Base-by-base conservation (phyloP, 176 grass and related monocot genomes). In the Carex littledalei region DNA sequence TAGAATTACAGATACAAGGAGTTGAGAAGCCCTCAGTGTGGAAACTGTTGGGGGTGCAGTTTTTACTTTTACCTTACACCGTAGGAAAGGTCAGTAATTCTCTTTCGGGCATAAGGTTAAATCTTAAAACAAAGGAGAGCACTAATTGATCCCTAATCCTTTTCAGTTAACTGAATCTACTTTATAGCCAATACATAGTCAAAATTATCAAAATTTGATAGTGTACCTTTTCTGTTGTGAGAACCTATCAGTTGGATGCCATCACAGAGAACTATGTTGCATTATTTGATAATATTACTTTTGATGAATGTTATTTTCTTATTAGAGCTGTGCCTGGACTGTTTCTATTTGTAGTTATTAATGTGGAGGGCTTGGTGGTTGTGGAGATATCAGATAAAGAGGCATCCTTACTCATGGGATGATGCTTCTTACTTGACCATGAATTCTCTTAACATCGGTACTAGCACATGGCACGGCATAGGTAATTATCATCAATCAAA, bases 1-100 rank as follows among this genome's bases (percentile, higher is more conserved):
- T 98, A 26, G 88, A 98, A 82, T 91, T 98, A 67, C 95, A 94
- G 76, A 98, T 98, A 50, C 95, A 98, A 76, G 95, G 93, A 75
- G 82, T 88, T 54, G 88, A 98, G 63, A 98, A 91, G 84, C 95
- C 95, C 21, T 94, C 95, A 71, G n/a, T 87, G 1, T 94, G 95
- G 93, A 93, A 84, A 85, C 83, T 98, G 41, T 92, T 84, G 65
- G 93, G 89, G 80, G 86, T 98, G 37, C 95, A 95, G 68, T 90
- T 93, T 89, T 67, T 89, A 87, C 93, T 98, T 90, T 79, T 95
- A 63, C 95, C 95, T 82, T 98, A 93, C 61, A 87, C 84, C 49
- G 71, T 94, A 63, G 92, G 95, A 84, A 97, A 97, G 95, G 92
- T 94, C 41, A 82, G n/a, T 83, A 39, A 21, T 70, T 39, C 67